Evolutionary conservation across 164 flowering plant species (phyloP).

Genomic region (Houttuynia cordata): DNA sequence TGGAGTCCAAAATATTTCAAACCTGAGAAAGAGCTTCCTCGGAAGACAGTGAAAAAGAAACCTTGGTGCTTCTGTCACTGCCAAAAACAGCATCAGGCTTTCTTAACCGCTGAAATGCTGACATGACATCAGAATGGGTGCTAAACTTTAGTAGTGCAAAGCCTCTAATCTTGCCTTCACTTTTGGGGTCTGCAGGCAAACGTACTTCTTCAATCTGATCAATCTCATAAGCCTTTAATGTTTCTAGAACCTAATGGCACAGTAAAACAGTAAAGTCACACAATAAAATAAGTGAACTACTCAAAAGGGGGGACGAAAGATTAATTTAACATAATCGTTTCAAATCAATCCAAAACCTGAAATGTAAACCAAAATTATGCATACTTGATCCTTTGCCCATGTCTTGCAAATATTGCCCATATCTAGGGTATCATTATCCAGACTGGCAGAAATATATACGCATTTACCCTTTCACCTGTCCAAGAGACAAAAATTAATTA

Average conservation of each 20-base stretch:
- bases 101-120: conserved; percentile 27
- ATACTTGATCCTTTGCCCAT: conserved; percentile 30
- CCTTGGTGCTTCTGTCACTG: conserved; percentile 29
- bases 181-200: conserved; percentile 27
- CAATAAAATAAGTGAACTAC: not conserved
- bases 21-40: conserved; percentile 33
- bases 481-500: conserved; percentile 2
- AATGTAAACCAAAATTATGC: not conserved
- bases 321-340: not conserved
- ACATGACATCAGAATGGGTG: conserved; percentile 27
- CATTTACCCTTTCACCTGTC: conserved; percentile 31
- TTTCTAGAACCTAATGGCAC: conserved; percentile 20
- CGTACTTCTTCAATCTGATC: conserved; percentile 22
- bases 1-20: conserved; percentile 2
- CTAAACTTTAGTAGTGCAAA: conserved; percentile 29
- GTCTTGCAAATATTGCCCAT: conserved; percentile 34
- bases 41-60: conserved; percentile 24
- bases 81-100: conserved; percentile 39
- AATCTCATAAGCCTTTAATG: conserved; percentile 19
- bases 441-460: conserved; percentile 25
- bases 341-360: not conserved
- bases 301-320: not conserved
- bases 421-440: conserved; percentile 30
- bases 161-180: conserved; percentile 26
- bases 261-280: not conserved